Percentiles rank a stretch among this genome's conserved stretches.
Conservation (phyloP, 2,329 filamentous ascomycete genomes). For the Claviceps fusiformis region DNA sequence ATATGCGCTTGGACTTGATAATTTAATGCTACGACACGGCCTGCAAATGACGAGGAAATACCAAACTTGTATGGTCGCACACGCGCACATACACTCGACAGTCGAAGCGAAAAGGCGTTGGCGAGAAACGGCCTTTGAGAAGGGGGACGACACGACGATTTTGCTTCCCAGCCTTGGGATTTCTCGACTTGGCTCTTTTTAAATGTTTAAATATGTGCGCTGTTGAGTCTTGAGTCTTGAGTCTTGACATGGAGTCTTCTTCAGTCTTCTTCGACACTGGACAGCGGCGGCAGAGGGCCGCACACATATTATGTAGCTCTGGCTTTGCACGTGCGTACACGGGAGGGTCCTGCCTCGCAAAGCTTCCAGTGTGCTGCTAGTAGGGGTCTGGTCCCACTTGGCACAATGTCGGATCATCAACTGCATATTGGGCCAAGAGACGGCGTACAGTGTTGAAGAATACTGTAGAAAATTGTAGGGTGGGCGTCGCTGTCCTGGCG, state of each 20-base stretch:
- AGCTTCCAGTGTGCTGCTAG: neutral
- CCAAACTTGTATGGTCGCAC: neutral
- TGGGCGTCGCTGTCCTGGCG: too few species aligned
- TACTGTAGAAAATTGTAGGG: neutral
- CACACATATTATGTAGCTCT: neutral
- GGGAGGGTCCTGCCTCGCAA: neutral
- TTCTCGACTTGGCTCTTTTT: too few species aligned
- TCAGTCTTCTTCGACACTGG: too few species aligned
- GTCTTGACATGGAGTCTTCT: too few species aligned
- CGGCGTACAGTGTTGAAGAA: neutral
- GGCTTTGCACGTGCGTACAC: neutral
- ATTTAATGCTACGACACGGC: neutral
- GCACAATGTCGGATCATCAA: neutral
- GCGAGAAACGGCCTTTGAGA: too few species aligned
- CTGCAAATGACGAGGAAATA: neutral
- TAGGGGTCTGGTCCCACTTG: neutral
- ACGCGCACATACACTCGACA: too few species aligned
- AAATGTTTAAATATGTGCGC: too few species aligned
- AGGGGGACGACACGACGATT: too few species aligned
- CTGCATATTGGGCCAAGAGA: neutral
- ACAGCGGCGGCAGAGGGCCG: neutral
- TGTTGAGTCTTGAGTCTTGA: too few species aligned
- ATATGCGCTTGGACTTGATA: neutral
- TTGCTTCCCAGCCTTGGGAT: too few species aligned
- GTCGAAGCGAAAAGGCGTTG: too few species aligned